These are phyloP conservation scores for Apiospora pterosperma DNA, from an alignment of 2,329 filamentous ascomycete species.

Conservation along the genomic window DNA sequence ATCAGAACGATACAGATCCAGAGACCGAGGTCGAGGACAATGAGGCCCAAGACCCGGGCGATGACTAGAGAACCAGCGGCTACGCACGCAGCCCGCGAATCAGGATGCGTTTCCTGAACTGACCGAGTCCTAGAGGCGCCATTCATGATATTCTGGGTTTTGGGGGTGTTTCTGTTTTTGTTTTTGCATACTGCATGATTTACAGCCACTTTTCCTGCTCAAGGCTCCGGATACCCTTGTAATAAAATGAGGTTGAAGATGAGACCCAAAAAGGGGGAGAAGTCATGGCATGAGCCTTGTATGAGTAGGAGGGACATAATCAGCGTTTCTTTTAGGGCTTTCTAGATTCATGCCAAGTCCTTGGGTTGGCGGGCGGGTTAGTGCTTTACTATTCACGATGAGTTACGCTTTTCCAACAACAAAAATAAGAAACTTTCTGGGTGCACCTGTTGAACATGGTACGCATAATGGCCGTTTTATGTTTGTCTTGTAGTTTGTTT, in stretches of 20 bases:
- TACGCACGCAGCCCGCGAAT: too few relatives aligned
- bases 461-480: too few relatives aligned
- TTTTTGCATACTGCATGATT: not conserved
- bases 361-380: too few relatives aligned
- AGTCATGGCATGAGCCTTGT: not conserved
- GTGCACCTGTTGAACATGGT: too few relatives aligned
- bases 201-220: not conserved
- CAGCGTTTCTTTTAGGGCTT: not conserved
- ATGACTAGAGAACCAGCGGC: not conserved
- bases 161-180: too few relatives aligned
- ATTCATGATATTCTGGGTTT: not conserved
- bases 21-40: constrained; percentile 32
- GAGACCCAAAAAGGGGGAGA: not conserved
- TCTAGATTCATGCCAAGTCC: too few relatives aligned
- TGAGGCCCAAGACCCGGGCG: constrained; percentile 9
- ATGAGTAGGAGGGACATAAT: not conserved
- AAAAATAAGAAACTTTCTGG: too few relatives aligned
- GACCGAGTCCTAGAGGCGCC: not conserved
- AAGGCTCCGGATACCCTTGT: constrained; percentile 1
- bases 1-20: constrained; percentile 27
- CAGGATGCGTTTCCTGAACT: too few relatives aligned
- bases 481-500: too few relatives aligned
- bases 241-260: not conserved
- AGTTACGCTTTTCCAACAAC: too few relatives aligned
- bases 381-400: too few relatives aligned